These are phyloP conservation scores for Amanita polypyramis DNA, from an alignment of 768 basidiomycete genomes.

Conservation along the genomic window DNA sequence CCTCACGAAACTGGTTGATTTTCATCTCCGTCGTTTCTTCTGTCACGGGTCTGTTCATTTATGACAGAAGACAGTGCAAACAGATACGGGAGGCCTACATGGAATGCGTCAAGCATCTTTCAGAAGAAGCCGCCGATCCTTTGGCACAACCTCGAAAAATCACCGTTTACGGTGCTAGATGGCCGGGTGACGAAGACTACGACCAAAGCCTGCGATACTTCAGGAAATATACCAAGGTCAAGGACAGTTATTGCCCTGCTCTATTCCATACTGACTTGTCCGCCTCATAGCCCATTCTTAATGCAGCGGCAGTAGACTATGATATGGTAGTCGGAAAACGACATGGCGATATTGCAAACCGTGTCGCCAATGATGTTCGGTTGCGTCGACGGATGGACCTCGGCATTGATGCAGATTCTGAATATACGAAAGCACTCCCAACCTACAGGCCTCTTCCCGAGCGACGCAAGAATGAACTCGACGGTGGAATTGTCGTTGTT, in stretches of 20 bases:
- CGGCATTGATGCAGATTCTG: conserved; percentile 47
- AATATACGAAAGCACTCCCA: conserved; percentile 35
- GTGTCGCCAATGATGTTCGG: conserved; percentile 65
- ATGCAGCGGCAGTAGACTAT: conserved; percentile 92
- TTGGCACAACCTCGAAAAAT: conserved; percentile 68
- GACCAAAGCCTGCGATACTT: conserved; percentile 81
- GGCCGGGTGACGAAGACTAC: conserved; percentile 93
- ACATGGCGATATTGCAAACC: conserved; percentile 77
- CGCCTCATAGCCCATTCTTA: conserved; percentile 68
- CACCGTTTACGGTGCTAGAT: conserved; percentile 79
- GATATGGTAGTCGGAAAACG: conserved; percentile 71
- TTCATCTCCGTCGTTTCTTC: conserved; percentile 74
- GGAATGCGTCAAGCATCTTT: conserved; percentile 68
- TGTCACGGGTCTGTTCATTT: conserved; percentile 62
- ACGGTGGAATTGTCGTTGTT: conserved; percentile 79
- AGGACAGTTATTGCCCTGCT: conserved; percentile 14
- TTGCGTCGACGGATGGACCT: conserved; percentile 54
- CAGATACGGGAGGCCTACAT: conserved; percentile 69
- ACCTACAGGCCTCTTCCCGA: conserved; percentile 41
- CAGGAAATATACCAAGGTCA: conserved; percentile 94
- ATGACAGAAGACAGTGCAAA: conserved; percentile 80
- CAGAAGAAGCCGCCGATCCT: conserved; percentile 53
- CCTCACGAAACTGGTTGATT: conserved; percentile 90
- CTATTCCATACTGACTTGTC: conserved; percentile 9
- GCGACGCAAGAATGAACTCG: conserved; percentile 46